These are phyloP conservation scores for Amanita rubescens DNA, from an alignment of 768 basidiomycete genomes.

Conservation along the genomic window DNA sequence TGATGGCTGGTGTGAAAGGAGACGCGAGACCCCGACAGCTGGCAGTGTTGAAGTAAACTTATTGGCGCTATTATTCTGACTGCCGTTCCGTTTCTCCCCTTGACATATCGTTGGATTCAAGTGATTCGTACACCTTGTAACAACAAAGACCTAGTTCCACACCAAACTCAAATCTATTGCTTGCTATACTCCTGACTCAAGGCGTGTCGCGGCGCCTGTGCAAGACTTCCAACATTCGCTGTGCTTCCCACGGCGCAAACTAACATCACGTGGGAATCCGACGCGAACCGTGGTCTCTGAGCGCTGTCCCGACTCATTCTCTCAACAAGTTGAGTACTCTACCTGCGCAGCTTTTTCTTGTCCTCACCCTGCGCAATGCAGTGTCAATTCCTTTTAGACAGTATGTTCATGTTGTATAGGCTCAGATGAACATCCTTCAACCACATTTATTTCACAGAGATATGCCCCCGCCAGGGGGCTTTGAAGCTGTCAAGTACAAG, in stretches of 20 bases:
- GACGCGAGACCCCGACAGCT: slow-evolving; percentile 29
- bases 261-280: slow-evolving; percentile 4
- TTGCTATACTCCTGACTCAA: neutral
- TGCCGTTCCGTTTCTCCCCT: slow-evolving; percentile 20
- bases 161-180: neutral
- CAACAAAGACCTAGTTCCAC: neutral
- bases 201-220: neutral
- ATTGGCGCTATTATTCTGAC: slow-evolving; percentile 19
- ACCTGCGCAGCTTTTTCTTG: neutral
- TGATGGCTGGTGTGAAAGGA: slow-evolving; percentile 42
- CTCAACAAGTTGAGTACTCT: too few relatives aligned
- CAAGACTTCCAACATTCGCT: neutral
- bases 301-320: neutral
- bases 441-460: slow-evolving; percentile 55
- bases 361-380: slow-evolving; percentile 17
- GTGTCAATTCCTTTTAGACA: slow-evolving; percentile 60
- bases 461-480: slow-evolving; percentile 92
- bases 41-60: slow-evolving; percentile 26
- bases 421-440: slow-evolving; percentile 6
- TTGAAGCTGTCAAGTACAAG: slow-evolving; percentile 90
- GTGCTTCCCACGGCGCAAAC: slow-evolving; percentile 4
- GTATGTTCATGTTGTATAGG: slow-evolving; percentile 34
- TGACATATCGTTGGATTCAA: neutral
- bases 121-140: neutral
- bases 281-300: slow-evolving; percentile 4